Base-by-base conservation (phyloP, 2,329 filamentous ascomycete species). In the Trichoderma hamatum region DNA sequence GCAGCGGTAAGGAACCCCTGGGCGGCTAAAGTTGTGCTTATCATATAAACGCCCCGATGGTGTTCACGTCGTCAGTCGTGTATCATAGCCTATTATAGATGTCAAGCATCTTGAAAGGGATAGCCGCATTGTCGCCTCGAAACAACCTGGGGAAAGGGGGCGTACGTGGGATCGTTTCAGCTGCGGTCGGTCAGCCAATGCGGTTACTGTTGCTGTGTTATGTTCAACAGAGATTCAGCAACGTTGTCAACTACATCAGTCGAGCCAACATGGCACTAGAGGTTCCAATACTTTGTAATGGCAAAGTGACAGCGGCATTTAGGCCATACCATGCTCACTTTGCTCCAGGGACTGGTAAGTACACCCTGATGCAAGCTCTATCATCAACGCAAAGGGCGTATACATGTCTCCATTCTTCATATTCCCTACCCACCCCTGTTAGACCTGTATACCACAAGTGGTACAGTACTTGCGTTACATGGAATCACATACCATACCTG, bases 61-160 rank as follows among this genome's bases (percentile, higher is more conserved):
- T 46, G n/a, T 24, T n/a, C 24, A 46, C 39, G 28, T 34, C n/a
- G 36, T n/a, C 26, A 19, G 19, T 39, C n/a, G 11, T 49, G 46
- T 49, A 65, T 36, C 7, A 30, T 28, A 26, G 34, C 51, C 62
- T 28, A 46, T 46, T 65, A 16, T 16, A 63, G 60, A 26, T 5
- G 24, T n/a, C 30, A 7, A 28, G 36, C 24, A 46, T 58, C 51
- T 26, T 56, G 34, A 34, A 46, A 21, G 36, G 62, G 30, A 58
- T 56, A 66, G 52, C 36, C 34, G 52, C 62, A 43, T 30, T n/a
- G 32, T 52, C 34, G 36, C 46, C 7, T 46, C 19, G 51, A 66
- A 46, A 46, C 24, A 56, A 56, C 62, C 62, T 55, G 62, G 51
- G 51, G 52, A 56, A 52, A 34, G 32, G 51, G 51, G 49, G 39